A percentile compares a stretch with the other conserved stretches of the same genome.
These are phyloP conservation scores for Testicularia cyperi DNA, from an alignment of 1,284 basidiomycete species.

Conservation along the genomic window DNA sequence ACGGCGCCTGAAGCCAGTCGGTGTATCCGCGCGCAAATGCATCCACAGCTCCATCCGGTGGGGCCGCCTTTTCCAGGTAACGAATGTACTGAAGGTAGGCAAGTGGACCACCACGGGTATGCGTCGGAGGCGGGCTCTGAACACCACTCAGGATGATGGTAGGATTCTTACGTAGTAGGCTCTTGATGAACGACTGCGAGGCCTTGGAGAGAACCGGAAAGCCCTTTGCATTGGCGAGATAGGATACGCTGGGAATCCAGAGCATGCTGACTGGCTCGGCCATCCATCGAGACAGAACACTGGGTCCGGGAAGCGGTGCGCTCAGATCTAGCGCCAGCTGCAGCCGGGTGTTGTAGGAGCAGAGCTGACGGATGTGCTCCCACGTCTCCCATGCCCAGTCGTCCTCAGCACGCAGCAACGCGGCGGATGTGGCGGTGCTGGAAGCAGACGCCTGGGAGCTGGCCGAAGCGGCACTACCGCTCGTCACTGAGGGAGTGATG, in stretches of 20 bases:
- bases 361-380: slow-evolving; percentile 87
- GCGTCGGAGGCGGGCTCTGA: slow-evolving; percentile 40
- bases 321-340: slow-evolving; percentile 80
- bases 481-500: slow-evolving; percentile 25
- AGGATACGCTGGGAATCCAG: slow-evolving; percentile 83
- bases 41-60: slow-evolving; percentile 64
- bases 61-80: slow-evolving; percentile 53
- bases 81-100: slow-evolving; percentile 82
- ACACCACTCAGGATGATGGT: slow-evolving; percentile 44
- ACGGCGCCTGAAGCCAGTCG: slow-evolving; percentile 90
- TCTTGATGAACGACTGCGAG: slow-evolving; percentile 45
- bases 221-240: slow-evolving; percentile 93
- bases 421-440: slow-evolving; percentile 25
- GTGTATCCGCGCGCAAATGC: slow-evolving; percentile 88
- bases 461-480: slow-evolving; percentile 22
- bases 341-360: slow-evolving; percentile 79
- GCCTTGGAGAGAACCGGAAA: slow-evolving; percentile 91
- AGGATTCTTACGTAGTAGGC: slow-evolving; percentile 39
- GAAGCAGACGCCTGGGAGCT: slow-evolving; percentile 26
- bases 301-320: slow-evolving; percentile 67
- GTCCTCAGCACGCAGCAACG: slow-evolving; percentile 72
- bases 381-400: slow-evolving; percentile 84
- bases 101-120: slow-evolving; percentile 73
- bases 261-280: slow-evolving; percentile 87
- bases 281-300: slow-evolving; percentile 79